Base-by-base conservation (phyloP, 805 yeast genomes). In the Metschnikowia cubensis region DNA sequence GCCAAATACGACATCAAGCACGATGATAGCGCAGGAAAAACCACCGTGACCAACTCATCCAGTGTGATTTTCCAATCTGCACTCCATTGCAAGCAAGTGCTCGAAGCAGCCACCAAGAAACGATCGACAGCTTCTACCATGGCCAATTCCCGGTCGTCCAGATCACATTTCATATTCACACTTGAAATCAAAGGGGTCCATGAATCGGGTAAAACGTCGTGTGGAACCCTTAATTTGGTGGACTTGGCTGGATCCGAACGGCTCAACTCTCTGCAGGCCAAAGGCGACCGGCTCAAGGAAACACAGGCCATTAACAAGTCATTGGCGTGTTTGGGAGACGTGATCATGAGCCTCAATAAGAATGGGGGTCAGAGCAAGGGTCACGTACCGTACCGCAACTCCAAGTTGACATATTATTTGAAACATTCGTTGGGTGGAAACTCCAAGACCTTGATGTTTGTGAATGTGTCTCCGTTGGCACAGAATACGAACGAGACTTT, bases 161-260 rank as follows among this genome's bases (percentile, higher is more conserved):
- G 99, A 59, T 92, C 98, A 0, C 99, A 92, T 65, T 84, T 88
- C 3, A 84, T 92, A 0, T 90, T 88, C 58, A 83, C 81, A 10
- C 71, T 94, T 2, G 69, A 75, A 15, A 69, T 92, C 13, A 50
- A 63, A 2, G 95, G 96, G 0, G 47, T 43, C 3, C 82, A 87
- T 59, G 17, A 54, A 1, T 59, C 60, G 8, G 79, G 80, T 0
- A 80, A 79, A 29, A 51, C 54, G 1, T 59, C 69, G 45, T 56
- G 61, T n/a, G 58, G 59, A 8, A 75, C 80, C 1, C 70, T 92
- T 50, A 91, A 92, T 61, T 70, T 92, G 48, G 83, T 94, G 44
- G 99, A 92, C 68, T 73, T 92, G 49, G 99, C 99, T 0, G 99
- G 99, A 2, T 89, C 96, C 0, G 99, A 92, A 69, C 74, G 98